These are phyloP conservation scores for Saccharomyces hybrid DNA, from an alignment of 1,139 yeast genomes.

Conservation along the genomic window DNA sequence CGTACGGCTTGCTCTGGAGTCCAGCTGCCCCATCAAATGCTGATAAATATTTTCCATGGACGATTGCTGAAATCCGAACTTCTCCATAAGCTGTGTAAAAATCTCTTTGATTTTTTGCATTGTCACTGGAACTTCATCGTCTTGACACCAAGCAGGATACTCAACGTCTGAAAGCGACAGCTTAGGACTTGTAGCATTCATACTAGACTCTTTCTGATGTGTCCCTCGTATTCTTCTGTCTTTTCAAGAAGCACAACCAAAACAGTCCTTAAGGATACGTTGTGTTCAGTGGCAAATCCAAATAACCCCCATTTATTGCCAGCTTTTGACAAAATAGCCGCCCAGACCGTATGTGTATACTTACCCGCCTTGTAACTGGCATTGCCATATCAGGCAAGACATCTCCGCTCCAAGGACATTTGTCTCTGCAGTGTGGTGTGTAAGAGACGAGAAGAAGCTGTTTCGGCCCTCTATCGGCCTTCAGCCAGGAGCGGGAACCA, in stretches of 20 bases:
- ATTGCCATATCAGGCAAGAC: not conserved
- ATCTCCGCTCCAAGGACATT: not conserved
- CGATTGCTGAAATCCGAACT: constrained; percentile 64
- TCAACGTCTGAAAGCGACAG: constrained; percentile 21
- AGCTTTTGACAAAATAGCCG: not conserved
- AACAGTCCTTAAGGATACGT: not conserved
- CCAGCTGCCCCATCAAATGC: constrained; percentile 52
- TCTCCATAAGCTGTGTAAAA: constrained; percentile 43
- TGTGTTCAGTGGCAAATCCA: not conserved
- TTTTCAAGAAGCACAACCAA: not conserved
- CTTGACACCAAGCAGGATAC: constrained; percentile 32
- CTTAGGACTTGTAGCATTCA: constrained; percentile 6
- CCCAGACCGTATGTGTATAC: not conserved
- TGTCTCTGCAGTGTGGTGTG: not conserved
- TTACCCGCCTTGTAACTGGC: not conserved
- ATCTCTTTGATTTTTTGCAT: constrained; percentile 49
- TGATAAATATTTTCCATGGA: constrained; percentile 60
- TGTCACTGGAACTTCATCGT: constrained; percentile 34
- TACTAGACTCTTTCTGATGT: not conserved
- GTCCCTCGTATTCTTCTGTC: not conserved
- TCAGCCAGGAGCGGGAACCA: not conserved
- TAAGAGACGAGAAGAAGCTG: not conserved
- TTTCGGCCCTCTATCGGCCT: not conserved
- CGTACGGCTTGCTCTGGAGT: constrained; percentile 64
- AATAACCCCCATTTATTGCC: not conserved